phyloP scores from a whole-genome alignment of 371 early-diverging fungal genomes.

The Rhizopus arrhizus region DNA sequence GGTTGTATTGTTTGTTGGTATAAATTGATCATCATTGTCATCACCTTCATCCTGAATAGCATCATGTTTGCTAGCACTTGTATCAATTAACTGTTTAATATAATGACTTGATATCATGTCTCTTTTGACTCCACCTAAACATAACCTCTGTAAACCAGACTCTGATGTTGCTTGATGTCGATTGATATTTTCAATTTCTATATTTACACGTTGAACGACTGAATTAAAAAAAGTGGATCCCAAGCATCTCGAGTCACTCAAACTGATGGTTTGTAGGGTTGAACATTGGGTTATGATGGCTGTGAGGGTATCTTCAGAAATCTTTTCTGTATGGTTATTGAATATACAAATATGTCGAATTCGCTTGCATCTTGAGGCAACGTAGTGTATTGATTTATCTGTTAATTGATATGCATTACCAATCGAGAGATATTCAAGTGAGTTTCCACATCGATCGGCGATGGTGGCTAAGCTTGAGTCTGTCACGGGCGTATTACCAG shows the following conservation, averaged over 20 bases:
- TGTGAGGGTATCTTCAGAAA: conserved; percentile 40
- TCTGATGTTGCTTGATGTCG: conserved; percentile 6
- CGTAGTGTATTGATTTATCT: conserved; percentile 37
- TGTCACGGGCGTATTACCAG: conserved; percentile 45
- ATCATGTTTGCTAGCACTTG: conserved; percentile 39
- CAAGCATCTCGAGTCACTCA: conserved; percentile 48
- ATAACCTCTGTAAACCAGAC: conserved; percentile 37
- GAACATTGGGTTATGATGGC: conserved; percentile 39
- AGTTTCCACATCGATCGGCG: conserved; percentile 37
- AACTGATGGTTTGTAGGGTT: conserved; percentile 30
- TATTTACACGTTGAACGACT: conserved; percentile 36
- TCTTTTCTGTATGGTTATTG: conserved; percentile 39
- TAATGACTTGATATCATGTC: conserved; percentile 33
- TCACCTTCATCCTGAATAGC: conserved; percentile 18
- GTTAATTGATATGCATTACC: conserved; percentile 46
- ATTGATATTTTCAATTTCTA: conserved; percentile 31
- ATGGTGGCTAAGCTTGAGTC: conserved; percentile 43
- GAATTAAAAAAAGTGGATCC: conserved; percentile 39
- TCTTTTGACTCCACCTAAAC: conserved; percentile 42
- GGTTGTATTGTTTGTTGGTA: conserved; percentile 23
- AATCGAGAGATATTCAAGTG: conserved; percentile 41
- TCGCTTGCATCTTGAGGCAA: conserved; percentile 36
- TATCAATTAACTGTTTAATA: conserved; percentile 29
- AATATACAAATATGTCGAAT: conserved; percentile 41
- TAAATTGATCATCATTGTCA: conserved; percentile 13